phyloP scores from a whole-genome alignment of 2,329 filamentous ascomycete genomes.

The Trichoderma polysporum region DNA sequence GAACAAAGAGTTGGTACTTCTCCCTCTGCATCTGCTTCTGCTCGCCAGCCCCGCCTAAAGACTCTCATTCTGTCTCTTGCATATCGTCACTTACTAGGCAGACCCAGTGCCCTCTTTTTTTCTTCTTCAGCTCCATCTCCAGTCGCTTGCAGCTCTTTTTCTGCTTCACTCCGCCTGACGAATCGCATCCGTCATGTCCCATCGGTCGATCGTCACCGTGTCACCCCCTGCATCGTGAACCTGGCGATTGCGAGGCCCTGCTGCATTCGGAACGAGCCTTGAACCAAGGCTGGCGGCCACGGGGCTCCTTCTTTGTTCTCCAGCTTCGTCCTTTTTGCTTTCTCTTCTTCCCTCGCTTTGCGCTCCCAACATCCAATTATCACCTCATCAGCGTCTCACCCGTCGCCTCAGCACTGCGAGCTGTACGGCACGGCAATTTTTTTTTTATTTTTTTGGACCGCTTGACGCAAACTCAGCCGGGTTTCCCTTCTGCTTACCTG shows the following conservation, averaged over 20 bases:
- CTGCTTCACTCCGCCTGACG: conserved; percentile 10
- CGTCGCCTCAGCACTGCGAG: conserved; percentile 17
- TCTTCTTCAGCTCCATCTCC: not conserved
- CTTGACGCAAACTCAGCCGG: conserved; percentile 15
- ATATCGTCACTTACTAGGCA: not conserved
- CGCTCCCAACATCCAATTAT: not conserved
- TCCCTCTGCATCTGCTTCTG: not conserved
- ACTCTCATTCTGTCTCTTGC: not conserved
- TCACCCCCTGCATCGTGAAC: conserved; percentile 22
- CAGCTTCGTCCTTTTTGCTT: not conserved
- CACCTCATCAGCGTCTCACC: conserved; percentile 16
- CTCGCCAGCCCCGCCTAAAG: not conserved
- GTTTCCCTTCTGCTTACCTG: conserved; percentile 3
- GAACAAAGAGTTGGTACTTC: not conserved
- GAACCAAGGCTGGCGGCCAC: conserved; percentile 11
- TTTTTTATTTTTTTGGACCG: not conserved
- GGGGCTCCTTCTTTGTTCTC: not conserved
- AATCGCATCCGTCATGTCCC: conserved; percentile 19
- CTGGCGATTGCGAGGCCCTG: conserved; percentile 5
- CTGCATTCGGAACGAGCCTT: conserved; percentile 4
- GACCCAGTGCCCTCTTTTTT: not conserved
- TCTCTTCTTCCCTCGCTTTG: not conserved
- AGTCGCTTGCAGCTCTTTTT: not conserved
- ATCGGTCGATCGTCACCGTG: conserved; percentile 7
- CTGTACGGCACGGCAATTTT: not conserved